Evolutionary conservation across 2,329 filamentous ascomycete species (phyloP).

Genomic region (Colletotrichum graminicola): DNA sequence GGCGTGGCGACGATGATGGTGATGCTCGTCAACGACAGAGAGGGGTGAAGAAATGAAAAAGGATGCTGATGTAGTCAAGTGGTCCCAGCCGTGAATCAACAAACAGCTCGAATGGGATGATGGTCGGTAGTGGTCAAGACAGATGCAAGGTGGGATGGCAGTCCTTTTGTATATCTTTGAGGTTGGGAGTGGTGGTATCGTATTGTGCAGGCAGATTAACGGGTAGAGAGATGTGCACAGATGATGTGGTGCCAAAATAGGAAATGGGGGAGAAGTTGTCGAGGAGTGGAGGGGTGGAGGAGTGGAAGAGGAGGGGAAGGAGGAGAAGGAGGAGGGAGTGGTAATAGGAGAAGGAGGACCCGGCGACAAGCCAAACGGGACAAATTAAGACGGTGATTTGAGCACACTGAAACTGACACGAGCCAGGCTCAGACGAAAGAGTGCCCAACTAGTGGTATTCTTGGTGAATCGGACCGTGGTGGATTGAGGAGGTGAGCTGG

Average conservation of each 20-base stretch:
- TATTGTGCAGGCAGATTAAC: conserved; percentile 42
- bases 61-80: conserved; percentile 39
- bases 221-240: conserved; percentile 51
- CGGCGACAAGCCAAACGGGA: conserved; percentile 45
- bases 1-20: background rate
- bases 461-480: conserved; percentile 43
- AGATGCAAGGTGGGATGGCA: conserved; percentile 40
- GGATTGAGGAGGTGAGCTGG: conserved; percentile 44
- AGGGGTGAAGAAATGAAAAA: conserved; percentile 33
- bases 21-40: conserved; percentile 41
- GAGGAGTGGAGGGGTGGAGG: conserved; percentile 36
- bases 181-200: conserved; percentile 19
- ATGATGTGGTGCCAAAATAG: conserved; percentile 55
- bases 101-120: conserved; percentile 43
- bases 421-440: conserved; percentile 47
- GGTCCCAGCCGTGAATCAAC: conserved; percentile 42
- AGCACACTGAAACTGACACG: conserved; percentile 47
- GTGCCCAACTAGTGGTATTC: conserved; percentile 37
- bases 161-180: conserved; percentile 41
- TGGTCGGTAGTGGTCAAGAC: conserved; percentile 30
- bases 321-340: background rate
- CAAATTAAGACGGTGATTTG: conserved; percentile 44
- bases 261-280: conserved; percentile 54
- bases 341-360: conserved; percentile 36
- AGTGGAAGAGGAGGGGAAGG: background rate